phyloP scores from a whole-genome alignment of 345 rosid genomes.

The Eucalyptus curtisii region DNA sequence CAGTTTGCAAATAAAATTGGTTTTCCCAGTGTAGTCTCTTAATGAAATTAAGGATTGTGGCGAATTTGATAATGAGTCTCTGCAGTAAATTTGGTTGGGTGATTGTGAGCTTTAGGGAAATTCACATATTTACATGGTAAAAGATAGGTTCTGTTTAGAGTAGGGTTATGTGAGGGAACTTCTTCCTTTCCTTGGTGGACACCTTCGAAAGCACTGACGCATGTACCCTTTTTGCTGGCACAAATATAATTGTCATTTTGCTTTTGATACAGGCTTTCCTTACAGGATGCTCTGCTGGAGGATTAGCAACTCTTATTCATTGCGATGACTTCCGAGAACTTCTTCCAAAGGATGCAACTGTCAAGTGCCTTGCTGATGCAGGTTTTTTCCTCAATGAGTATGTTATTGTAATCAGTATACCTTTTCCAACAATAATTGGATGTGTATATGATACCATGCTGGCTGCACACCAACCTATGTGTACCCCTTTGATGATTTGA shows the following conservation, averaged over 20 bases:
- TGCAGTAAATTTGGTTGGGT: background rate
- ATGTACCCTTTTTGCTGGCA: background rate
- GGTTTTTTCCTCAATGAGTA: constrained; percentile 89
- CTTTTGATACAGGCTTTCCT: constrained; percentile 55
- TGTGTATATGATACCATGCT: background rate
- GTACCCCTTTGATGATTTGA: background rate
- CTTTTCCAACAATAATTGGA: background rate
- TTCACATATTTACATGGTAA: background rate
- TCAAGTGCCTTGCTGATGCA: constrained; percentile 95
- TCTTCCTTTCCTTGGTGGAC: background rate
- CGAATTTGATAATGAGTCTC: background rate
- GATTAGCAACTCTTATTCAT: constrained; percentile 78
- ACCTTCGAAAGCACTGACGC: background rate
- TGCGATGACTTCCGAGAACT: constrained; percentile 64
- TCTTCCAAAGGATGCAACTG: constrained; percentile 51
- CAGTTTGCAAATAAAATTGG: background rate
- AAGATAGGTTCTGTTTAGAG: background rate
- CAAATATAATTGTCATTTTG: background rate
- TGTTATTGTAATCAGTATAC: constrained; percentile 8
- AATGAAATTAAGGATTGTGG: background rate
- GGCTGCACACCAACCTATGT: background rate
- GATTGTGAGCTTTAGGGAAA: background rate
- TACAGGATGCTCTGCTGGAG: constrained; percentile 97
- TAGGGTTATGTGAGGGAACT: background rate
- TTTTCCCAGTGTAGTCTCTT: background rate